Base-by-base conservation (phyloP, 2,329 filamentous ascomycete genomes). In the Xenoacremonium recifei region DNA sequence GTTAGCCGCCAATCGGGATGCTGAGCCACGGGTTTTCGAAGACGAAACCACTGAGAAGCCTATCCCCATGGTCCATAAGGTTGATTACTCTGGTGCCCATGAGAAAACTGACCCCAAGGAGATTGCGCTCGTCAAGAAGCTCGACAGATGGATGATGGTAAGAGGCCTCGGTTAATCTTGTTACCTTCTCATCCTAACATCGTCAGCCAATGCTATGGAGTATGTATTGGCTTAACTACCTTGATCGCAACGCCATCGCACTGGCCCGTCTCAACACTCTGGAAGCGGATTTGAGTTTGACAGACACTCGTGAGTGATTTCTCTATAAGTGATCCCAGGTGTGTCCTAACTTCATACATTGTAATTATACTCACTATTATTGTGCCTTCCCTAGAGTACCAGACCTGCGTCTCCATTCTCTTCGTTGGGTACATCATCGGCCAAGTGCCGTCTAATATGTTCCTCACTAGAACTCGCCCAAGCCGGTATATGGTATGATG, bases 211-310 rank as follows among this genome's bases (percentile, higher is more conserved):
- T 65, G 51, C 55, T 66, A 4, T 66, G 63, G 61, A 51, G 54
- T 43, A 61, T 68, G 58, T 73, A 72, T 48, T 72, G 67, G 55
- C 58, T 72, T 32, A 72, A 69, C 44, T 71, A 70, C 39, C 59
- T 73, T 16, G 71, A 75, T 31, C 62, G 70, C 6, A 73, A 73
- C 42, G 71, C 70, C 20, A 73, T 76, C 47, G 68, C 69, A 0
- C 62, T 71, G 25, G 71, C 71, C 2, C 54, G 59, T 1, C 45
- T 66, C 13, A 65, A 65, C 17, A 50, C 55, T 32, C 54, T 63
- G 0, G 60, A 62, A 23, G 44, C 55, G 7, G 59, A 63, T 19
- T 48, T 62, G 0, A 58, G 59, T 15, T 53, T 57, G 2, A 45
- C 44, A 3, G 42, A 42, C 16, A 44, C 45, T n/a, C 35, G 52